Evolutionary conservation across 2,329 filamentous ascomycete species (phyloP), one percentile per base, ranked within the genome.

Genomic region (Aspergillus unguis): DNA sequence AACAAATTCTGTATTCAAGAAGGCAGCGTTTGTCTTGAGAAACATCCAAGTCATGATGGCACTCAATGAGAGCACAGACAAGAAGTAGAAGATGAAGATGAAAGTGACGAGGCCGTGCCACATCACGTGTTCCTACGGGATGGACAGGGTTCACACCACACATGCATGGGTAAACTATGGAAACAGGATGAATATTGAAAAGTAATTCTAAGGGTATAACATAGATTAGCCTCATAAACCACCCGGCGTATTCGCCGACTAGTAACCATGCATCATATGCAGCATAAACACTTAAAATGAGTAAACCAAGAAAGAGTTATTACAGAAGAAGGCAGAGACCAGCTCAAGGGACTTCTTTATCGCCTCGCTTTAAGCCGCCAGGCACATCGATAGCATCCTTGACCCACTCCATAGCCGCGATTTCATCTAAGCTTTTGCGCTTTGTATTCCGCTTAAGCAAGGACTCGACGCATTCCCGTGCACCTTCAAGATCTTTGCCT

Each of bases 381-480:
- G 87, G 80, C 3, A 95, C 81, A 56, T 79, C 67, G 43, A 97
- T 86, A 2, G 86, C 92, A 33, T 80, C 80, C 47, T 76, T 79
- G 2, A 97, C 88, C 91, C 92, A 99, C 11, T 84, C 80, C 53
- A 82, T 79, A 50, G 82, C 80, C 36, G 83, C 84, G 36, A 96
- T 86, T 60, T 88, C 86, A 44, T 86, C 82, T 53, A 97, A 73
- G 6, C 80, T 80, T 83, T 88, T 91, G 46, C 94, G 81, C 53
- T 85, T 88, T 43, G 88, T 84, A 2, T 88, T 89, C 57, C 95
- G 85, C 72, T 89, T 92, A 52, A 99, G 72, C 17, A 97, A 73
- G 0, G 85, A 88, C 66, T 96, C 92, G 0, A 95, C 92, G 49
- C 91, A 87, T 40, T 85, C 78, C 74, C 87, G 87, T 5, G 90